These are phyloP conservation scores for Ophiostoma novo-ulmi DNA, from an alignment of 2,329 filamentous ascomycete genomes.

Conservation along the genomic window DNA sequence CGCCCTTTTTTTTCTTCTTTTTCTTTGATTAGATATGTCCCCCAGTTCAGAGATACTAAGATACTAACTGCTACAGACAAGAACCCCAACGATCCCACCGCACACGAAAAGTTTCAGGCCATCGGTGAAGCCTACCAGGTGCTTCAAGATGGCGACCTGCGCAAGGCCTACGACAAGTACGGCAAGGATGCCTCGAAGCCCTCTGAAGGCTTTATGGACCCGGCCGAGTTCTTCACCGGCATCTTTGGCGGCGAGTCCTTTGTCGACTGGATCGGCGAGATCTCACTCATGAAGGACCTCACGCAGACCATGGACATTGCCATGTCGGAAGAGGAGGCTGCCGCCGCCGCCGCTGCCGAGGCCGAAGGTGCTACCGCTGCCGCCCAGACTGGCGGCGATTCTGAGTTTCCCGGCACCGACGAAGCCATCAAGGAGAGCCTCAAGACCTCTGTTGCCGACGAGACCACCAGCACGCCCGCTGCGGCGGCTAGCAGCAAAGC, in stretches of 20 bases:
- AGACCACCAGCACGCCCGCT: conserved; percentile 22
- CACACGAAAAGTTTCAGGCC: conserved; percentile 88
- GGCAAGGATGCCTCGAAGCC: conserved; percentile 94
- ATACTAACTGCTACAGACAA: conserved; percentile 60
- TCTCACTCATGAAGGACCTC: conserved; percentile 96
- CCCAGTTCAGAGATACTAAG: no score
- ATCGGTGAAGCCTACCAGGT: conserved; percentile 74
- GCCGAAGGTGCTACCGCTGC: conserved; percentile 33
- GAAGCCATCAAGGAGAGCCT: conserved; percentile 49
- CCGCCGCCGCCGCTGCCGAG: conserved; percentile 21
- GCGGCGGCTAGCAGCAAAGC: conserved; percentile 17
- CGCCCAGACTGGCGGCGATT: conserved; percentile 33
- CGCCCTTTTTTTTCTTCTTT: no score
- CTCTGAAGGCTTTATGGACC: conserved; percentile 88
- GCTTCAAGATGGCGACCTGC: conserved; percentile 78
- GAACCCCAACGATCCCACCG: conserved; percentile 92
- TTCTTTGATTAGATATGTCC: no score
- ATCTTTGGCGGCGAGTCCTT: conserved; percentile 98
- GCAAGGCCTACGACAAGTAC: conserved; percentile 91
- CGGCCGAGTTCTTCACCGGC: conserved; percentile 94
- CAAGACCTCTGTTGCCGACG: conserved; percentile 38
- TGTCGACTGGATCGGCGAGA: conserved; percentile 93
- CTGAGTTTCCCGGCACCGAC: conserved; percentile 53
- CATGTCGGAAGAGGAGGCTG: conserved; percentile 65
- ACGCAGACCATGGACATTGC: conserved; percentile 98